Evolutionary conservation across 306 rosid genomes (phyloP).

Genomic region (Cucurbita ficifolia): DNA sequence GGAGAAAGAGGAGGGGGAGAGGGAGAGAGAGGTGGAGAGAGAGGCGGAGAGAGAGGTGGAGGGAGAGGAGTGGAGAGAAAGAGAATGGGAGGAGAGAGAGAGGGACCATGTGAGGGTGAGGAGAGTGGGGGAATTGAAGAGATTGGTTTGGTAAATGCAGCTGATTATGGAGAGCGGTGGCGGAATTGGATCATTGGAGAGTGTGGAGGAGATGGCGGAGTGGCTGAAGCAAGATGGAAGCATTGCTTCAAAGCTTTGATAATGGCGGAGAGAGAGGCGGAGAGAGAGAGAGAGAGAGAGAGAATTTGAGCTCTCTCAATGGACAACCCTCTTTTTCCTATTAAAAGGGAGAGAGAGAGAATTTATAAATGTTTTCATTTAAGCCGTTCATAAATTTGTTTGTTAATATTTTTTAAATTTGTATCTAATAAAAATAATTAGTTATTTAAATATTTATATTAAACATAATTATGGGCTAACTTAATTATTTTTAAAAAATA

Average conservation of each 20-base stretch:
- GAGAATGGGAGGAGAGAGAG: conserved; percentile 39
- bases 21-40: conserved; percentile 49
- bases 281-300: background rate
- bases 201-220: conserved; percentile 30
- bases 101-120: conserved; percentile 66
- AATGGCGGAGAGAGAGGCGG: background rate
- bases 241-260: conserved; percentile 6
- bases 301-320: background rate
- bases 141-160: conserved; percentile 51
- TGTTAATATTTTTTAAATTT: too few species aligned
- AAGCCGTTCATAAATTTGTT: too few species aligned
- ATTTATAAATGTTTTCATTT: background rate
- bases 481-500: too few species aligned
- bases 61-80: conserved; percentile 29
- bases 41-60: conserved; percentile 13
- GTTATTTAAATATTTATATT: too few species aligned
- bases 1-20: conserved; percentile 43
- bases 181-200: conserved; percentile 7
- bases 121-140: conserved; percentile 27
- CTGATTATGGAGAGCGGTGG: conserved; percentile 39
- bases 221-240: conserved; percentile 78
- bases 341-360: background rate
- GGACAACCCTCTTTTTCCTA: background rate
- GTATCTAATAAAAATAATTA: too few species aligned
- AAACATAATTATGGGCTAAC: too few species aligned